Evolutionary conservation across 345 rosid genomes (phyloP).

Genomic region (Populus davidiana): DNA sequence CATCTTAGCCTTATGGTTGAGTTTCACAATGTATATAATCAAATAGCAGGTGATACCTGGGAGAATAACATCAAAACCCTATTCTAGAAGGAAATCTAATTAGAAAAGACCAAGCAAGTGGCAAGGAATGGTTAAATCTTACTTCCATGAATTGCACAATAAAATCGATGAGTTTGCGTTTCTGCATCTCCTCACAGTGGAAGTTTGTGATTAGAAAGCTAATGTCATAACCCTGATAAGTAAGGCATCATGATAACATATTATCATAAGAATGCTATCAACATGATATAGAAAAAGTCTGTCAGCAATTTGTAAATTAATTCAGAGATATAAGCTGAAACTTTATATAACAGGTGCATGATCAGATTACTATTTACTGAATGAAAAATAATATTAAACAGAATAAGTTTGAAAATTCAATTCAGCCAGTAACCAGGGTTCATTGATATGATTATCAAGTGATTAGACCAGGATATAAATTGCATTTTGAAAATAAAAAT

Average conservation of each 20-base stretch:
- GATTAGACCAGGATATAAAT: too few species aligned
- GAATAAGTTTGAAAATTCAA: too few species aligned
- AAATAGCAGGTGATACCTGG: neutral
- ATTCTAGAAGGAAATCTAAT: neutral
- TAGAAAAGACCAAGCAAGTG: neutral
- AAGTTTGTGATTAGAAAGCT: constrained; percentile 95
- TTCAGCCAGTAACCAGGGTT: too few species aligned
- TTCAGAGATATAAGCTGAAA: too few species aligned
- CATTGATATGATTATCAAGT: too few species aligned
- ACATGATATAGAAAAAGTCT: neutral
- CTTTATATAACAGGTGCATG: neutral
- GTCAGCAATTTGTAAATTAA: too few species aligned
- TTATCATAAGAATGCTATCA: too few species aligned
- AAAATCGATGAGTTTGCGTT: constrained; percentile 91
- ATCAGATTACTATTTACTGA: too few species aligned
- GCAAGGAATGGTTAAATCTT: constrained; percentile 34
- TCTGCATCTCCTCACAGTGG: constrained; percentile 99
- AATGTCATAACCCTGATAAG: constrained; percentile 85
- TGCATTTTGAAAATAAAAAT: too few species aligned
- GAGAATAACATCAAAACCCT: neutral
- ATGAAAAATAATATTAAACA: too few species aligned
- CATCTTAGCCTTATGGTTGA: neutral
- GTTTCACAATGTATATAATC: neutral
- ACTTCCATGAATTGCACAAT: constrained; percentile 98
- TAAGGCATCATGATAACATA: constrained; percentile 10